Conservation (phyloP, 2,329 filamentous ascomycete species). For the Pestalotiopsis fici region DNA sequence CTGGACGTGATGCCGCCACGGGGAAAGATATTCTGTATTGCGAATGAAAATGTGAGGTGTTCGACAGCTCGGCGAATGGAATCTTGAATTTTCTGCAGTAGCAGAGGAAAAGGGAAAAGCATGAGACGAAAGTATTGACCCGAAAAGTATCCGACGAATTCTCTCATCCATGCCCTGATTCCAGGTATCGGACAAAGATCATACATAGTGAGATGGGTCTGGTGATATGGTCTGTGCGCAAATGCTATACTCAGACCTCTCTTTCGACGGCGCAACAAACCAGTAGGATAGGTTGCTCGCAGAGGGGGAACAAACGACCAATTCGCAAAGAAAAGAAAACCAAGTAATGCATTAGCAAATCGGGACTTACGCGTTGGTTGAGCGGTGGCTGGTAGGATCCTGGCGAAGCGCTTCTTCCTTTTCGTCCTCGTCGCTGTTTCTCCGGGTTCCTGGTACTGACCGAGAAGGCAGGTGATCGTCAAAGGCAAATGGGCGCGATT, state of each 20-base stretch:
- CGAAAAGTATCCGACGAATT: too few species aligned
- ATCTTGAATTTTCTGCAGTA: too few species aligned
- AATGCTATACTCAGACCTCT: background rate
- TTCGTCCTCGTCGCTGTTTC: slow-evolving; percentile 90
- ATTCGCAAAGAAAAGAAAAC: slow-evolving; percentile 5
- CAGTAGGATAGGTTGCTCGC: background rate
- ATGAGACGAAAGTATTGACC: too few species aligned
- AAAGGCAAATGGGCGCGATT: slow-evolving; percentile 47
- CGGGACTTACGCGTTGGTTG: slow-evolving; percentile 75
- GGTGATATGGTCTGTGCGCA: slow-evolving; percentile 1
- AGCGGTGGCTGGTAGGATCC: slow-evolving; percentile 70
- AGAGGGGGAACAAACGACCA: background rate
- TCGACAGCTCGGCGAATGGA: too few species aligned
- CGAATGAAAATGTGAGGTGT: too few species aligned
- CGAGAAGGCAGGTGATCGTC: slow-evolving; percentile 74
- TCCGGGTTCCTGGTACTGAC: slow-evolving; percentile 82
- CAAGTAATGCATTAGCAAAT: background rate
- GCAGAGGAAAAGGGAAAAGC: too few species aligned
- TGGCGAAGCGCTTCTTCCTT: slow-evolving; percentile 74
- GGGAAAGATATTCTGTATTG: too few species aligned
- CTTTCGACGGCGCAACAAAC: slow-evolving; percentile 1
- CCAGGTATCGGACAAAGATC: background rate
- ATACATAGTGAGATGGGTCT: background rate
- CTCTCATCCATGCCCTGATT: background rate
- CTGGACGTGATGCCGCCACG: too few species aligned